These are phyloP conservation scores for Candida tropicalis DNA, from an alignment of 1,139 yeast genomes.

Conservation along the genomic window DNA sequence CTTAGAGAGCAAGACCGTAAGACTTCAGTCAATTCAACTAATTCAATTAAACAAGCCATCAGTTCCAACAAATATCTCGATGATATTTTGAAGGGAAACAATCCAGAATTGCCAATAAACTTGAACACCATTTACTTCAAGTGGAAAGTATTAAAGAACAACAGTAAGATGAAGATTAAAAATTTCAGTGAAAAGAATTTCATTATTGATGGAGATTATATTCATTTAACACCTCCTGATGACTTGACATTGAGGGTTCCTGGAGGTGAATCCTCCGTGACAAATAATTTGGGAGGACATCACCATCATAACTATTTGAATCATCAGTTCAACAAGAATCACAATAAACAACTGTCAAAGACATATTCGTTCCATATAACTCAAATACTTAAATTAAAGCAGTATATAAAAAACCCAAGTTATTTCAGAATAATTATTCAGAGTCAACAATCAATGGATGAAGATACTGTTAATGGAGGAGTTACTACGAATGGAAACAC, in stretches of 20 bases:
- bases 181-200: constrained; percentile 69
- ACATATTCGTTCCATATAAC: constrained; percentile 87
- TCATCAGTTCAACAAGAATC: constrained; percentile 48
- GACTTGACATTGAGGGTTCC: constrained; percentile 51
- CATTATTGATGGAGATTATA: constrained; percentile 91
- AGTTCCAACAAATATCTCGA: constrained; percentile 35
- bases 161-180: constrained; percentile 78
- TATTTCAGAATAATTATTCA: constrained; percentile 83
- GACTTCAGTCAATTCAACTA: constrained; percentile 9
- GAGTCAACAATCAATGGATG: constrained; percentile 43
- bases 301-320: constrained; percentile 38
- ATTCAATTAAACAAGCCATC: constrained; percentile 11
- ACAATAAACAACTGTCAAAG: constrained; percentile 54
- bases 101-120: constrained; percentile 37
- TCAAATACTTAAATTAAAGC: constrained; percentile 76
- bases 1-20: constrained; percentile 5
- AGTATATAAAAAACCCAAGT: constrained; percentile 71
- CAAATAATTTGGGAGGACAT: constrained; percentile 8
- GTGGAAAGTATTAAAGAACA: constrained; percentile 86
- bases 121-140: constrained; percentile 47
- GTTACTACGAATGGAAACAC: constrained; percentile 14
- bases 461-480: constrained; percentile 31
- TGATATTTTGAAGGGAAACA: constrained; percentile 38
- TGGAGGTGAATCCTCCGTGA: constrained; percentile 28
- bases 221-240: constrained; percentile 84